Base-by-base conservation (phyloP, 2,329 filamentous ascomycete genomes). In the Calonectria naviculata region DNA sequence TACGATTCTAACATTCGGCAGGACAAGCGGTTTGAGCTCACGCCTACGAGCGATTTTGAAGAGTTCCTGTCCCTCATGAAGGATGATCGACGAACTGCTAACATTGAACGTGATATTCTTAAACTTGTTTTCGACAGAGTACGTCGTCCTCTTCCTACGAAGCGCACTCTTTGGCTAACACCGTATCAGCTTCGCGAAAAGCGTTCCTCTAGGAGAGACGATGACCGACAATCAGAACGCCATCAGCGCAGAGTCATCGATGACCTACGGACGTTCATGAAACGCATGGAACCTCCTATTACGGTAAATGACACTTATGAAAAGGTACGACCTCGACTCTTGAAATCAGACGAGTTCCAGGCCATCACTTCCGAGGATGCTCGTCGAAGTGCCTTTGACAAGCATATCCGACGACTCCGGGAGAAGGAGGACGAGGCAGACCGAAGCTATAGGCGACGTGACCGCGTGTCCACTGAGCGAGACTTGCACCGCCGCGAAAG, bases 21-120 rank as follows among this genome's bases (percentile, higher is more conserved):
- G 94, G 95, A 98, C 84, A 94, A 94, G 87, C 94, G 93, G 79
- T 98, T 95, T 88, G 95, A 98, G 83, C 91, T 98, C 78, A 95
- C 93, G 75, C 89, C 93, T 74, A 93, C 94, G 79, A 98, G 95
- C 78, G 93, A 94, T 56, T 92, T 97, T 83, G 93, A 97, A 80
- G 95, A 98, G 80, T 98, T 98, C 86, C 87, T 93, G 81, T 87
- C 90, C 80, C 87, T 97, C 78, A 92, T 98, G 89, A 92, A 92
- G 83, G 91, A 92, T 87, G 95, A 98, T 88, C 91, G 92, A 80
- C 94, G 95, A 81, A 97, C 95, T 87, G 92, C 94, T 89, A 92
- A 93, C 87, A 93, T 98, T 89, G 92, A 95, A 81, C 89, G 90
- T 79, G 94, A 97, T 75, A 92, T 92, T 71, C 87, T 97, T 78